Conservation (phyloP, 176 grass and related monocot species). For the Pontederia paniculata region DNA sequence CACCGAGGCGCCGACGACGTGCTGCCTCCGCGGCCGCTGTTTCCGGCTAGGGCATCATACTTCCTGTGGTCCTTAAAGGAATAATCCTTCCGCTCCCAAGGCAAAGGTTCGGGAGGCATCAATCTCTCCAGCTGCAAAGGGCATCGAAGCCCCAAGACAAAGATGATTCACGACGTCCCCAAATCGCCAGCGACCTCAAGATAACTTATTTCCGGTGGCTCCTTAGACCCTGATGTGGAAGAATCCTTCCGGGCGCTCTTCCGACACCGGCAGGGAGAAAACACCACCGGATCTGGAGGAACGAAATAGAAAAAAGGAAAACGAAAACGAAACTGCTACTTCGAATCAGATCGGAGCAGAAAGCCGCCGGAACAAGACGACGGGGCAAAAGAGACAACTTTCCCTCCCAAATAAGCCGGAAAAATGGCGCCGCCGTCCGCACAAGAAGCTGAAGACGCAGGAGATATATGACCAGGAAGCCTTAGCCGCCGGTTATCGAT, state of each 20-base stretch:
- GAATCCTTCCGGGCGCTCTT: background rate
- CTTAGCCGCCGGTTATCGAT: background rate
- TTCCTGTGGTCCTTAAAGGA: conserved; percentile 17
- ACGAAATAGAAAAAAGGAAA: background rate
- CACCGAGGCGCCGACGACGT: conserved; percentile 10
- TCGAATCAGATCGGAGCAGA: background rate
- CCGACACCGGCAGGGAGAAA: background rate
- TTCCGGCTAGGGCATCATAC: conserved; percentile 7
- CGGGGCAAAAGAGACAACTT: background rate
- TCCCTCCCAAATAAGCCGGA: background rate
- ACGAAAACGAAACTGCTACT: too few relatives aligned
- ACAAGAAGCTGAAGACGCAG: background rate
- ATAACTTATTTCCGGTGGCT: too few relatives aligned
- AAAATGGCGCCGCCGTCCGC: background rate
- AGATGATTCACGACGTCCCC: background rate
- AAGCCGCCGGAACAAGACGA: background rate
- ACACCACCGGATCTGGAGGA: background rate
- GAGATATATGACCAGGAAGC: too few relatives aligned
- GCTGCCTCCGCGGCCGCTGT: background rate
- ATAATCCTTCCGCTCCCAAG: conserved; percentile 27
- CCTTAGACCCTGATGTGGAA: too few relatives aligned
- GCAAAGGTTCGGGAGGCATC: conserved; percentile 27
- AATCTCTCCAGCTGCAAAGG: conserved; percentile 17
- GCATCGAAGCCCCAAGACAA: conserved; percentile 10
- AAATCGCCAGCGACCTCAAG: background rate